Conservation (phyloP, 371 early-diverging fungal genomes). For the Mortierella sp. region DNA sequence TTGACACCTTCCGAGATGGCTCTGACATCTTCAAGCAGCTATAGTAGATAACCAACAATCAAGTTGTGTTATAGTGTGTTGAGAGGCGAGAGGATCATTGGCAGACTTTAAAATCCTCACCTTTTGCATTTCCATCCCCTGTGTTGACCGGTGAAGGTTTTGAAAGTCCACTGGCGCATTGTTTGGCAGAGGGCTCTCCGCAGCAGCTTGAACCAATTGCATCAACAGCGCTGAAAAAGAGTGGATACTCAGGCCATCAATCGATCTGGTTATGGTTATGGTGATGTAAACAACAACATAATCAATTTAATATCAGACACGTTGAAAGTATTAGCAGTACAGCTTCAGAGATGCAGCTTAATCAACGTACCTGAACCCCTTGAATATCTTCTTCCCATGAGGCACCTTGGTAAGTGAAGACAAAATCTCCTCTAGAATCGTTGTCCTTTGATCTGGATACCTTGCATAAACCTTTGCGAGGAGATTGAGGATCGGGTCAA, state of each 20-base stretch:
- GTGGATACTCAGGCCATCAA: conserved; percentile 77
- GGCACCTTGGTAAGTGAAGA: conserved; percentile 74
- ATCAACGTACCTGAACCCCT: conserved; percentile 61
- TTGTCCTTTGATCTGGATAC: conserved; percentile 72
- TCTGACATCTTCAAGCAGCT: conserved; percentile 52
- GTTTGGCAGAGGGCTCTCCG: conserved; percentile 49
- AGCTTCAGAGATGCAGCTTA: neutral
- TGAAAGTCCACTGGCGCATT: conserved; percentile 46
- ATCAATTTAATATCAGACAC: conserved; percentile 10
- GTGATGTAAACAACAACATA: too few species aligned
- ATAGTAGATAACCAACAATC: neutral
- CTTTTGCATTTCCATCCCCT: conserved; percentile 53
- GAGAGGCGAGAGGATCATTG: neutral
- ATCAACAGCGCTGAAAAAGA: conserved; percentile 83
- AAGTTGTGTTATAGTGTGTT: neutral
- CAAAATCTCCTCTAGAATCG: conserved; percentile 89
- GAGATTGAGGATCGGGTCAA: too few species aligned
- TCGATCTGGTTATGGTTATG: conserved; percentile 59
- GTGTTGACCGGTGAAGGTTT: conserved; percentile 50
- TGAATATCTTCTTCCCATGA: conserved; percentile 58
- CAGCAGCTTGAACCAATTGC: conserved; percentile 80
- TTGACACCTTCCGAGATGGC: conserved; percentile 65
- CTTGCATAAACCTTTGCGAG: conserved; percentile 64
- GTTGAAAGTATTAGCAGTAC: neutral
- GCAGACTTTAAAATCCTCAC: conserved; percentile 23